phyloP scores from a whole-genome alignment of 768 basidiomycete genomes.

The Tylopilus felleus region DNA sequence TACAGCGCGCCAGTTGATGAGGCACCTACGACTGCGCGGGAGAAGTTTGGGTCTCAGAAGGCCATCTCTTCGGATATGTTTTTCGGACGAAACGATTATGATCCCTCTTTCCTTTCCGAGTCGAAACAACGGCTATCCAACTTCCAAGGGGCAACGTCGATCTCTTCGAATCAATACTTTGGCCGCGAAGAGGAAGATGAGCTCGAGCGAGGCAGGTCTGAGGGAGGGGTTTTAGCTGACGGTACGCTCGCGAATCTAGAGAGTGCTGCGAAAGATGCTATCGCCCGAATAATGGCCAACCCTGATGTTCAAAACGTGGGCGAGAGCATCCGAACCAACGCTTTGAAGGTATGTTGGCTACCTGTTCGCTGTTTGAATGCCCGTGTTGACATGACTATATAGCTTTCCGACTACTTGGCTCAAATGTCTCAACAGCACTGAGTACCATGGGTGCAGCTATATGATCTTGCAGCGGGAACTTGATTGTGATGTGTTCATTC shows the following conservation, averaged over 20 bases:
- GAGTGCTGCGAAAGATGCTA: slow-evolving; percentile 69
- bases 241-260: slow-evolving; percentile 54
- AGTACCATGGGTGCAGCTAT: slow-evolving; percentile 9
- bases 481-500: slow-evolving; percentile 3
- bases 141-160: slow-evolving; percentile 90
- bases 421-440: slow-evolving; percentile 58
- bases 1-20: slow-evolving; percentile 43
- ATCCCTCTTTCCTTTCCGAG: slow-evolving; percentile 64
- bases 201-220: slow-evolving; percentile 40
- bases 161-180: slow-evolving; percentile 96
- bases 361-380: neutral
- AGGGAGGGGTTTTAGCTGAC: slow-evolving; percentile 53
- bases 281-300: slow-evolving; percentile 71
- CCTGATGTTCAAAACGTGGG: slow-evolving; percentile 85
- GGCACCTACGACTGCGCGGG: slow-evolving; percentile 74
- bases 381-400: slow-evolving; percentile 1
- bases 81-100: slow-evolving; percentile 88
- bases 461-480: neutral
- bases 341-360: slow-evolving; percentile 63
- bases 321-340: slow-evolving; percentile 74
- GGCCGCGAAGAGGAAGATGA: slow-evolving; percentile 81
- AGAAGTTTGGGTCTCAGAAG: slow-evolving; percentile 90
- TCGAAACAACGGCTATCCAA: slow-evolving; percentile 76
- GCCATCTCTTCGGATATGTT: slow-evolving; percentile 98
- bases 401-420: slow-evolving; percentile 68